These are phyloP conservation scores for Leccinum incarnatum DNA, from an alignment of 768 basidiomycete species.

Conservation along the genomic window DNA sequence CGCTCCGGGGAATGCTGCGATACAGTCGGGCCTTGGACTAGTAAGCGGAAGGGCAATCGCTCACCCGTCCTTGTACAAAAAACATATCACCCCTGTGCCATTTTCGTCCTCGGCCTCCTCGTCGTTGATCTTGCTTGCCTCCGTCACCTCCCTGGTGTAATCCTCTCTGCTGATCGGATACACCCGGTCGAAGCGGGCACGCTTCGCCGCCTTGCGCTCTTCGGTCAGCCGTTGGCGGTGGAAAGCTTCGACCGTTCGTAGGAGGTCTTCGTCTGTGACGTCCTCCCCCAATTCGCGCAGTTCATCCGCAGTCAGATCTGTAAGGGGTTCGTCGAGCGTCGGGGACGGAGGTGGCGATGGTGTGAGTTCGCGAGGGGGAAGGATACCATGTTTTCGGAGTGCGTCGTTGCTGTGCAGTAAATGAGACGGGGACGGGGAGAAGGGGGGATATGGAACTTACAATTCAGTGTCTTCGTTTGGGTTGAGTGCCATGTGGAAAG, in stretches of 20 bases:
- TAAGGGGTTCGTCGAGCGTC: slow-evolving; percentile 62
- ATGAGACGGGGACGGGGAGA: neutral
- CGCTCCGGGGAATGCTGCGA: slow-evolving; percentile 73
- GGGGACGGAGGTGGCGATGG: slow-evolving; percentile 85
- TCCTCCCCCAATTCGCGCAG: slow-evolving; percentile 72
- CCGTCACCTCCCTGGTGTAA: slow-evolving; percentile 93
- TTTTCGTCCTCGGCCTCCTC: slow-evolving; percentile 60
- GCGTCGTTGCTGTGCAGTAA: slow-evolving; percentile 76
- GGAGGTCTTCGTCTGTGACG: slow-evolving; percentile 69
- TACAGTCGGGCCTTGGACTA: neutral
- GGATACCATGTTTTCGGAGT: slow-evolving; percentile 87
- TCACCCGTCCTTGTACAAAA: slow-evolving; percentile 93
- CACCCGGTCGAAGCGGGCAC: slow-evolving; percentile 76
- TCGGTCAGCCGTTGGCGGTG: slow-evolving; percentile 63
- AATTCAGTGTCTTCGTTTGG: slow-evolving; percentile 96
- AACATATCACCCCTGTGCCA: slow-evolving; percentile 92
- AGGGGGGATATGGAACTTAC: slow-evolving; percentile 44
- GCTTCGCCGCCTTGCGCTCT: slow-evolving; percentile 53
- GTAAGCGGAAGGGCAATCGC: slow-evolving; percentile 27
- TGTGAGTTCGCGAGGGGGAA: slow-evolving; percentile 71
- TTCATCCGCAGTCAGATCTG: slow-evolving; percentile 59
- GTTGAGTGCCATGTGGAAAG: slow-evolving; percentile 58
- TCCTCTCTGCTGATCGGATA: slow-evolving; percentile 91
- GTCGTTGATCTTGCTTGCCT: slow-evolving; percentile 74
- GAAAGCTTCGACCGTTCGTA: slow-evolving; percentile 67